Evolutionary conservation across 2,329 filamentous ascomycete genomes (phyloP).

Genomic region (Boeremia exigua): DNA sequence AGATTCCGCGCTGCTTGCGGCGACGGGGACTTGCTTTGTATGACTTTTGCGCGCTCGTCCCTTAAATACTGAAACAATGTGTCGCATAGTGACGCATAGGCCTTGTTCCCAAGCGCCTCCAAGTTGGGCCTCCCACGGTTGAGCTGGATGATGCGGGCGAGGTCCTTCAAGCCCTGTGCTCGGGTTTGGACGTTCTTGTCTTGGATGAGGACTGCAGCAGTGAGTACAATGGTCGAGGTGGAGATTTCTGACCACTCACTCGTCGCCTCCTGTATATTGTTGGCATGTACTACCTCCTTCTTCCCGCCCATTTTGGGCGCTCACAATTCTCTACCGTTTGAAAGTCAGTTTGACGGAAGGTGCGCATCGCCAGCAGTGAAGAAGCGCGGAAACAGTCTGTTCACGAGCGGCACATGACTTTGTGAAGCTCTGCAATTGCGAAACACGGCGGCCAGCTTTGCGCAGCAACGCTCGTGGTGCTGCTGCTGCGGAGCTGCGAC

Average conservation of each 20-base stretch:
- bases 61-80: conserved; percentile 74
- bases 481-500: conserved; percentile 27
- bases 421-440: conserved; percentile 3
- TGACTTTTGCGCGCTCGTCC: conserved; percentile 70
- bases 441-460: background rate
- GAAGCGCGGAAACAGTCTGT: background rate
- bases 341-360: conserved; percentile 3
- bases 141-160: conserved; percentile 63
- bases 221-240: conserved; percentile 14
- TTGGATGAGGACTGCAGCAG: conserved; percentile 37
- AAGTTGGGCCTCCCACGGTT: conserved; percentile 54
- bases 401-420: background rate
- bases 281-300: conserved; percentile 12
- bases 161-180: conserved; percentile 58
- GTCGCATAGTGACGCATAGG: conserved; percentile 83
- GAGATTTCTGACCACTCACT: conserved; percentile 25
- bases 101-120: conserved; percentile 70
- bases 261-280: conserved; percentile 46
- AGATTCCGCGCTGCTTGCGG: conserved; percentile 59
- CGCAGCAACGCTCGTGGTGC: conserved; percentile 1
- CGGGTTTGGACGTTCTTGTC: conserved; percentile 51
- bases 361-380: conserved; percentile 18
- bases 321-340: conserved; percentile 15
- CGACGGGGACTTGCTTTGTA: conserved; percentile 56
- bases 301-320: conserved; percentile 29